Evolutionary conservation across 345 rosid species (phyloP).

Genomic region (Excoecaria cochinchinensis): DNA sequence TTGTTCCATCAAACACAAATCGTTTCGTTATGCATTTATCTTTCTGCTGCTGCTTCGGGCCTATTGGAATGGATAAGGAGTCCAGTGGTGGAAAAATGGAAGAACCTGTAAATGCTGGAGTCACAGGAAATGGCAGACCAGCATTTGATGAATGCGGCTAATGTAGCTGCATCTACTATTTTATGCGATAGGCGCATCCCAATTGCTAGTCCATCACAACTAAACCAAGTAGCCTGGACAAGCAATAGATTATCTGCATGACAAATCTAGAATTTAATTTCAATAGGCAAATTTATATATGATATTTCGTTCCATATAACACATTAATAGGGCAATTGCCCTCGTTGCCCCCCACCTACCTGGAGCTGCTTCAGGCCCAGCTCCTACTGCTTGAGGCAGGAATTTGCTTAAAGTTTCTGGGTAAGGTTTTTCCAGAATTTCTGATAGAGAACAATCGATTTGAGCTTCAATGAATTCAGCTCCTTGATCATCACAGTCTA

Average conservation of each 20-base stretch:
- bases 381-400: slow-evolving; percentile 24
- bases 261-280: too few species aligned
- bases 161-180: slow-evolving; percentile 21
- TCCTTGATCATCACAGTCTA: slow-evolving; percentile 50
- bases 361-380: slow-evolving; percentile 1
- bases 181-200: slow-evolving; percentile 23
- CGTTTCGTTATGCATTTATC: too few species aligned
- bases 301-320: too few species aligned
- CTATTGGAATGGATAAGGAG: too few species aligned
- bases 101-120: too few species aligned
- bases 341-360: neutral
- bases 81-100: too few species aligned
- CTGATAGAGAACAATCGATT: slow-evolving; percentile 26
- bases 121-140: slow-evolving; percentile 20
- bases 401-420: slow-evolving; percentile 6
- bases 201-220: slow-evolving; percentile 28
- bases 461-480: slow-evolving; percentile 34
- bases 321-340: too few species aligned
- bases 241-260: neutral
- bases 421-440: slow-evolving; percentile 27
- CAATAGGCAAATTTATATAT: too few species aligned
- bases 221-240: slow-evolving; percentile 31
- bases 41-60: too few species aligned
- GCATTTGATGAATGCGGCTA: slow-evolving; percentile 17
- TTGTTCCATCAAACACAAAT: too few species aligned